Percentiles rank a stretch among this genome's conserved stretches.
Conservation (phyloP, 179 eudicot genomes). For the Nepenthes alata region DNA sequence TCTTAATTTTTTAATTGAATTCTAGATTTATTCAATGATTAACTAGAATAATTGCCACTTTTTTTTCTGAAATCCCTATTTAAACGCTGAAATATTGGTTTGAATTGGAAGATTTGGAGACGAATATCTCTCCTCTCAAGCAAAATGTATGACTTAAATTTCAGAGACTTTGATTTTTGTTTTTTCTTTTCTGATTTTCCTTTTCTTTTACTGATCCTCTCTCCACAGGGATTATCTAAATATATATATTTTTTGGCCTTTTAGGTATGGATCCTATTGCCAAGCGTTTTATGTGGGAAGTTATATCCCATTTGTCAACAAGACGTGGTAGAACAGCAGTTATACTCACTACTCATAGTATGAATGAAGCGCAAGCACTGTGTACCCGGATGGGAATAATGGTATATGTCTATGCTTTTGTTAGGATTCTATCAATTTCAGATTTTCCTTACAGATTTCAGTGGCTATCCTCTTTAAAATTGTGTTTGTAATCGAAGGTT, state of each 20-base stretch:
- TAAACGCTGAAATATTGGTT: no score
- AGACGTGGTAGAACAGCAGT: slow-evolving; percentile 94
- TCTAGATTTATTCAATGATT: no score
- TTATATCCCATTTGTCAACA: slow-evolving; percentile 83
- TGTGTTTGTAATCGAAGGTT: slow-evolving; percentile 34
- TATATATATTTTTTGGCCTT: neutral
- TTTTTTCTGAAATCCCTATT: no score
- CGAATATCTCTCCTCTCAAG: no score
- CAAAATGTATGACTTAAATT: no score
- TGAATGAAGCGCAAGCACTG: slow-evolving; percentile 99
- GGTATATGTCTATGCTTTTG: slow-evolving; percentile 27
- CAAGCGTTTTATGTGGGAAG: slow-evolving; percentile 99
- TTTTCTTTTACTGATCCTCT: no score
- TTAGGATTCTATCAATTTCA: neutral
- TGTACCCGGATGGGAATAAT: slow-evolving; percentile 96
- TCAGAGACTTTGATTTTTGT: no score
- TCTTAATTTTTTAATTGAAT: neutral
- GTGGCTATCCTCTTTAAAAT: slow-evolving; percentile 1
- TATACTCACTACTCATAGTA: slow-evolving; percentile 94
- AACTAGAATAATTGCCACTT: no score
- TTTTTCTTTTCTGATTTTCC: no score
- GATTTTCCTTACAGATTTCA: neutral
- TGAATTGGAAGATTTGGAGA: no score
- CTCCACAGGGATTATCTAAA: neutral
- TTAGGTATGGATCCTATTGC: slow-evolving; percentile 99